Evolutionary conservation across 345 rosid species (phyloP).

Genomic region (Passiflora organensis): DNA sequence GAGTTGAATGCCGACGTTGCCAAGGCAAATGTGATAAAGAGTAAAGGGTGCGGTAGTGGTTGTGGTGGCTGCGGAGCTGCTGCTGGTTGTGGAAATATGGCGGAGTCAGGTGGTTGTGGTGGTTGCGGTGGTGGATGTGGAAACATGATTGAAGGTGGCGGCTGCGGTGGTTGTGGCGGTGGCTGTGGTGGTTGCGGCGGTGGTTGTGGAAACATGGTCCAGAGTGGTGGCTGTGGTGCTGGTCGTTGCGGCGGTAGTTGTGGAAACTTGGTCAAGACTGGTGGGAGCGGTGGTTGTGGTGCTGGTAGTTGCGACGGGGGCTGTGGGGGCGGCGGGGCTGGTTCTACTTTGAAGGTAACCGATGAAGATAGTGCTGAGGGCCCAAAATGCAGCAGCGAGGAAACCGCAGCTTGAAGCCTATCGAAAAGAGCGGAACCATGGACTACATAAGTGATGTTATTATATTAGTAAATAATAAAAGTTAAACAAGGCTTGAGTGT

Average conservation of each 20-base stretch:
- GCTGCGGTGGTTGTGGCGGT: background rate
- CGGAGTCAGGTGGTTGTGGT: background rate
- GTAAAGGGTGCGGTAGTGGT: conserved; percentile 13
- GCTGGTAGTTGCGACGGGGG: conserved; percentile 4
- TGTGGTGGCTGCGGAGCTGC: conserved; percentile 10
- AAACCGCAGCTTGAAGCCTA: too few species aligned
- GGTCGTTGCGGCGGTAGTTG: conserved; percentile 7
- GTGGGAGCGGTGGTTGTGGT: background rate
- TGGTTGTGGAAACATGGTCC: background rate
- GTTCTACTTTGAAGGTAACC: too few species aligned
- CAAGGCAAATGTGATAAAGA: conserved; percentile 17
- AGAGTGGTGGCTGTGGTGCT: conserved; percentile 1
- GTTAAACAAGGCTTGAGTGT: too few species aligned
- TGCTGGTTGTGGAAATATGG: background rate
- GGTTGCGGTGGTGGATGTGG: conserved; percentile 9
- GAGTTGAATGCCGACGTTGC: conserved; percentile 21
- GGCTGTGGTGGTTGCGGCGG: background rate
- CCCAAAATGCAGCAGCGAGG: background rate
- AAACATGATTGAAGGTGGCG: background rate
- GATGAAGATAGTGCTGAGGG: too few species aligned
- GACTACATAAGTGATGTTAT: too few species aligned
- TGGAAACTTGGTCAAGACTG: background rate
- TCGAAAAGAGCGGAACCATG: too few species aligned
- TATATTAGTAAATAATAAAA: too few species aligned
- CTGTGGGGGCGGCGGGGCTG: background rate